phyloP scores from a whole-genome alignment of 2,329 filamentous ascomycete species.

The Pyrenochaeta sp. region DNA sequence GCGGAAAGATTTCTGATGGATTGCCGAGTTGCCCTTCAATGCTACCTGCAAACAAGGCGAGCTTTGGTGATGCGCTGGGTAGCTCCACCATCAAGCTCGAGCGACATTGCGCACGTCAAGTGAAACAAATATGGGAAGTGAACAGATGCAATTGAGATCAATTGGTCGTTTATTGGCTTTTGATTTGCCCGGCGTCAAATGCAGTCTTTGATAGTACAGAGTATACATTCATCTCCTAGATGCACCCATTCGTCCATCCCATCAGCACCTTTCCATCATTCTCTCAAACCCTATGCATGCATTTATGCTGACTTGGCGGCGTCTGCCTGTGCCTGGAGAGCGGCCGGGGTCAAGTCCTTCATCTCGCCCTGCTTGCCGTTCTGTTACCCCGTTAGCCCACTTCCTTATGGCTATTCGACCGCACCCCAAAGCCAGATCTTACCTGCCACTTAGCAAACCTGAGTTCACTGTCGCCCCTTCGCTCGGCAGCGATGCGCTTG shows the following conservation, averaged over 20 bases:
- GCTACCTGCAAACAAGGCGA: slow-evolving; percentile 15
- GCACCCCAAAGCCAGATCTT: slow-evolving; percentile 53
- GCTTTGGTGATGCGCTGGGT: slow-evolving; percentile 4
- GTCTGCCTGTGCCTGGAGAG: slow-evolving; percentile 57
- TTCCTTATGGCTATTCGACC: slow-evolving; percentile 29
- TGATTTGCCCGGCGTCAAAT: slow-evolving; percentile 21
- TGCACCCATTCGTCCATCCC: slow-evolving; percentile 10
- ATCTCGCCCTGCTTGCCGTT: slow-evolving; percentile 94
- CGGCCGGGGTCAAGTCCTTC: slow-evolving; percentile 70
- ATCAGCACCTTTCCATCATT: slow-evolving; percentile 10
- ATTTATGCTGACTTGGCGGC: slow-evolving; percentile 51
- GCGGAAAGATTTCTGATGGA: slow-evolving; percentile 38
- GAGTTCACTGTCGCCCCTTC: slow-evolving; percentile 87
- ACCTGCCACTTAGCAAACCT: slow-evolving; percentile 96
- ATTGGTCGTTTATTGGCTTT: slow-evolving; percentile 40
- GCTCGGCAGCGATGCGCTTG: slow-evolving; percentile 84
- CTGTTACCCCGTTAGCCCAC: slow-evolving; percentile 58
- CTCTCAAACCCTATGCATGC: slow-evolving; percentile 5
- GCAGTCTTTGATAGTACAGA: slow-evolving; percentile 45
- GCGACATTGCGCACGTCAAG: slow-evolving; percentile 13
- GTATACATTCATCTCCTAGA: slow-evolving; percentile 43
- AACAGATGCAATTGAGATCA: slow-evolving; percentile 22
- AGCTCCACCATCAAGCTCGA: slow-evolving; percentile 9
- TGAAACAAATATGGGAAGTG: slow-evolving; percentile 1
- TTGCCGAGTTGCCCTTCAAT: slow-evolving; percentile 29